Conservation (phyloP, 805 yeast genomes). For the Lipomyces chichibuensis region DNA sequence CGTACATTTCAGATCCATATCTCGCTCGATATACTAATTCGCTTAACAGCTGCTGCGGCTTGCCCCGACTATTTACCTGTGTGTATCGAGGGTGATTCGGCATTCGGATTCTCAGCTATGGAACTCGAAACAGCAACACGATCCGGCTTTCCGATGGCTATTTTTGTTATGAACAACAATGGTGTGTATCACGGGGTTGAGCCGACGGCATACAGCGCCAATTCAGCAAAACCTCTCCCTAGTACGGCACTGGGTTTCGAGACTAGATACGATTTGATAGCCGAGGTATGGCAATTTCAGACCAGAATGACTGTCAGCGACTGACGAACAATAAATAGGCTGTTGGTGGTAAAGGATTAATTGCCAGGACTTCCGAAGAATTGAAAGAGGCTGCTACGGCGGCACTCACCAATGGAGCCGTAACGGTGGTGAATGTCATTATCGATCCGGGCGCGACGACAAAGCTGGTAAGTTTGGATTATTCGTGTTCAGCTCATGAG, state of each 20-base stretch:
- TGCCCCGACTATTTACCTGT: constrained; percentile 49
- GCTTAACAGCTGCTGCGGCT: constrained; percentile 28
- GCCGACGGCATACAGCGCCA: constrained; percentile 40
- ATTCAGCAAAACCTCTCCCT: constrained; percentile 47
- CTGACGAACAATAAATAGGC: constrained; percentile 37
- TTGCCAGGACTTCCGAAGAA: constrained; percentile 50
- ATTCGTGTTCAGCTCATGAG: background rate
- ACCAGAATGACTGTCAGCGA: background rate
- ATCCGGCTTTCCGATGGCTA: constrained; percentile 54
- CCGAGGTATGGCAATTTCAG: constrained; percentile 40
- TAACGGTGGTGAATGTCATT: constrained; percentile 61
- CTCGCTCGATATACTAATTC: background rate
- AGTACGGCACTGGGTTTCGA: constrained; percentile 62
- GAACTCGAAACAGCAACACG: constrained; percentile 73
- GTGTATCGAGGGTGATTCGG: constrained; percentile 75
- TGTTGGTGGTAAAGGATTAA: constrained; percentile 60
- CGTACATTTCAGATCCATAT: background rate
- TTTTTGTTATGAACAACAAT: constrained; percentile 71
- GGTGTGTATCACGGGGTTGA: constrained; percentile 71
- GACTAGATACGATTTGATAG: constrained; percentile 61
- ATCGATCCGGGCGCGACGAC: constrained; percentile 60
- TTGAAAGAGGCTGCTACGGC: constrained; percentile 44
- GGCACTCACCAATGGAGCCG: constrained; percentile 47
- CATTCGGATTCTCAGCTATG: constrained; percentile 73
- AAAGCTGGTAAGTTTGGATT: constrained; percentile 46